A percentile compares a stretch with the other conserved stretches of the same genome.
phyloP scores from a whole-genome alignment of 352 stramenopile genomes.

The Globisporangium iwayamae region DNA sequence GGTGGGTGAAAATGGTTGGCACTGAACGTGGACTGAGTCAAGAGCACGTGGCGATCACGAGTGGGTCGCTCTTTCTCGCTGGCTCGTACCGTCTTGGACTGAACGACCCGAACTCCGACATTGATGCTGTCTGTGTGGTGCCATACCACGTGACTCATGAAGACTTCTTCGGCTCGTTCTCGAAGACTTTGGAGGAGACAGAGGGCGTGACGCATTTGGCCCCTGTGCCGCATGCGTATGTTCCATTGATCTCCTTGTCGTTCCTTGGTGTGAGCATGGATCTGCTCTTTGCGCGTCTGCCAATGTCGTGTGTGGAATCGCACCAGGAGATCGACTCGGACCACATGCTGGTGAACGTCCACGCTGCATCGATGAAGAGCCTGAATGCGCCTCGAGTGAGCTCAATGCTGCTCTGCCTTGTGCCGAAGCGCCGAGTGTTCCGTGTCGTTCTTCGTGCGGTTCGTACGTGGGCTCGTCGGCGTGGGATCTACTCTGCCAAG shows the following conservation, averaged over 20 bases:
- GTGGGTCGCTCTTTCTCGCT: conserved; percentile 72
- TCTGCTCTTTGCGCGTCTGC: conserved; percentile 87
- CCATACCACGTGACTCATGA: conserved; percentile 80
- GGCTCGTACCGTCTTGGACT: conserved; percentile 87
- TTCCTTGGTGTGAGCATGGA: conserved; percentile 89
- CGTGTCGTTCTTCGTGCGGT: conserved; percentile 78
- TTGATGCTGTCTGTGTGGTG: conserved; percentile 79
- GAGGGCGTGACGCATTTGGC: conserved; percentile 68
- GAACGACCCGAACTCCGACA: conserved; percentile 80
- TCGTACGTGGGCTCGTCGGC: conserved; percentile 70
- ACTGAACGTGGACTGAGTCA: conserved; percentile 58
- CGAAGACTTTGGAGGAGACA: conserved; percentile 55
- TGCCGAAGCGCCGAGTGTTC: conserved; percentile 87
- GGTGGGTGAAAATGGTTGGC: conserved; percentile 77
- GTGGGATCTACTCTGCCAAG: conserved; percentile 97
- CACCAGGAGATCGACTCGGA: conserved; percentile 85
- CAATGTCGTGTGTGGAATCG: conserved; percentile 52
- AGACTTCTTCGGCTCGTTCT: conserved; percentile 86
- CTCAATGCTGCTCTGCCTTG: conserved; percentile 93
- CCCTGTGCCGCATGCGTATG: conserved; percentile 88
- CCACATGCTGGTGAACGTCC: conserved; percentile 90
- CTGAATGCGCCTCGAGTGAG: conserved; percentile 93
- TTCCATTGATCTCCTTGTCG: conserved; percentile 90
- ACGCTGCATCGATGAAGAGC: conserved; percentile 93
- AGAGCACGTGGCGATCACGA: conserved; percentile 72